phyloP scores from a whole-genome alignment of 352 stramenopile species.

The Pythium sukuiense region DNA sequence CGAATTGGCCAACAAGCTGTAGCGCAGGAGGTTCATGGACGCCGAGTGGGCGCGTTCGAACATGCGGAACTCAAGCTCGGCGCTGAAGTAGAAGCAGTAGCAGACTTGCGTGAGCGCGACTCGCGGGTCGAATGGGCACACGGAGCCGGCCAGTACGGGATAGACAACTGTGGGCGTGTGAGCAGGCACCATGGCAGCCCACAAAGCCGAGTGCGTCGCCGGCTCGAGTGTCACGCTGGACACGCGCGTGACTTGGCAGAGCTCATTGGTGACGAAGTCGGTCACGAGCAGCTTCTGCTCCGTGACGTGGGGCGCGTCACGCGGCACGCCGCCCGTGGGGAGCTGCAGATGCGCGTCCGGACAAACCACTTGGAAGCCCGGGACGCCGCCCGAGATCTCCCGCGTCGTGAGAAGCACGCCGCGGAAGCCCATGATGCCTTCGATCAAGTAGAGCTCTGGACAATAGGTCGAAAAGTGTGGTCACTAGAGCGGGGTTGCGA shows the following conservation, averaged over 20 bases:
- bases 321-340: slow-evolving; percentile 23
- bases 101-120: slow-evolving; percentile 31
- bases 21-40: slow-evolving; percentile 41
- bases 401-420: slow-evolving; percentile 53
- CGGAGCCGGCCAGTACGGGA: slow-evolving; percentile 7
- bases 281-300: slow-evolving; percentile 59
- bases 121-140: slow-evolving; percentile 7
- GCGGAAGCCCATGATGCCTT: slow-evolving; percentile 58
- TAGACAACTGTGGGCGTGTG: neutral
- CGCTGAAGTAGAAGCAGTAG: slow-evolving; percentile 72
- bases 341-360: slow-evolving; percentile 48
- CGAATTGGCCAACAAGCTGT: slow-evolving; percentile 49
- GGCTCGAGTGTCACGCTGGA: slow-evolving; percentile 37
- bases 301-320: slow-evolving; percentile 21
- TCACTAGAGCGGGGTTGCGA: neutral
- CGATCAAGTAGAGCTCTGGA: neutral
- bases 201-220: slow-evolving; percentile 49
- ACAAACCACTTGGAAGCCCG: slow-evolving; percentile 51
- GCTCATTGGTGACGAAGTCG: slow-evolving; percentile 50
- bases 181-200: slow-evolving; percentile 31
- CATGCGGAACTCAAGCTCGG: slow-evolving; percentile 51
- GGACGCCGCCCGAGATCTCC: slow-evolving; percentile 26
- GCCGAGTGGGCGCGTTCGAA: slow-evolving; percentile 43
- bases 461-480: neutral
- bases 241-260: slow-evolving; percentile 55